Evolutionary conservation across 208 protist species (phyloP).

Genomic region (Porcisia hertigi): DNA sequence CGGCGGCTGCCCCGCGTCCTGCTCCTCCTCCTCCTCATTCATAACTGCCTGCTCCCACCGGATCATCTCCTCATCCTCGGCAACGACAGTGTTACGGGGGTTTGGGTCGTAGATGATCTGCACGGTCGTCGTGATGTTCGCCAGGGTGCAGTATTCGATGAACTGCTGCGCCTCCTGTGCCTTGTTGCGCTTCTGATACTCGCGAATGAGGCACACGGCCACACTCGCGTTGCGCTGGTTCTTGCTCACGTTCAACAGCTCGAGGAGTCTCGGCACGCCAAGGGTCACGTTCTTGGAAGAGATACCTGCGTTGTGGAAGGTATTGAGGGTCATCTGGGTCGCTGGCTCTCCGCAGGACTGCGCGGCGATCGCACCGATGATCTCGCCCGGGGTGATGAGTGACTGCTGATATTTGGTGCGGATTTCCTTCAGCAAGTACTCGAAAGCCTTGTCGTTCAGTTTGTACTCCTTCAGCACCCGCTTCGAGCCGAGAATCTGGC

Average conservation of each 20-base stretch:
- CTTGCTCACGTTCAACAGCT: conserved; percentile 99
- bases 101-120: conserved; percentile 99
- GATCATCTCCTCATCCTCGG: conserved; percentile 92
- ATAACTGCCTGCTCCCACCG: conserved; percentile 62
- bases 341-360: conserved; percentile 99
- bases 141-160: conserved; percentile 96
- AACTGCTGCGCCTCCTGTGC: conserved; percentile 90
- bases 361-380: conserved; percentile 98
- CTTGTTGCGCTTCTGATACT: conserved; percentile 55
- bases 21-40: conserved; percentile 55
- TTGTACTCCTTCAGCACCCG: conserved; percentile 94
- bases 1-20: conserved; percentile 23
- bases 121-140: conserved; percentile 86
- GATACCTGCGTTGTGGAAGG: conserved; percentile 99
- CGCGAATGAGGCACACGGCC: conserved; percentile 89
- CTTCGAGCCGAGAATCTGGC: conserved; percentile 93
- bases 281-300: conserved; percentile 99
- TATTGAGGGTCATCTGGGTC: conserved; percentile 99
- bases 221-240: conserved; percentile 96
- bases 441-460: conserved; percentile 95
- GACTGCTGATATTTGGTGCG: conserved; percentile 93
- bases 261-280: conserved; percentile 99
- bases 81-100: conserved; percentile 89
- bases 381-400: conserved; percentile 97
- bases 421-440: conserved; percentile 98